Evolutionary conservation across 2,329 filamentous ascomycete species (phyloP).

Genomic region (Epichloe sibirici): DNA sequence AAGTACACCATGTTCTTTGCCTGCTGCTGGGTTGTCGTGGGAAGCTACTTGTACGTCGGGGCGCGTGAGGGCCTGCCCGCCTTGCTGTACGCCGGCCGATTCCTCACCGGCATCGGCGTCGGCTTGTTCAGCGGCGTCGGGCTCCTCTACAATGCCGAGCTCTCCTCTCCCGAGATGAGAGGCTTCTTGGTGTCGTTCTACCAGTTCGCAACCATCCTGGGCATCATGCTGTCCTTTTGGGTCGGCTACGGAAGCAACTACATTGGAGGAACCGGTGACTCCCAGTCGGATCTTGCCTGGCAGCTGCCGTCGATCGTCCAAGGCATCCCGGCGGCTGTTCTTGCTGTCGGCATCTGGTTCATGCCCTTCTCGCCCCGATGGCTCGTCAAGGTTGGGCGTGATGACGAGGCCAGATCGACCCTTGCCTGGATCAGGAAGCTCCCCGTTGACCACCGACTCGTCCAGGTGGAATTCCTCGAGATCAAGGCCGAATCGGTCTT

Average conservation of each 20-base stretch:
- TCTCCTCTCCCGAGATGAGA: conserved; percentile 51
- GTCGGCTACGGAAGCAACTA: conserved; percentile 32
- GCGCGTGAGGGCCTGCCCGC: conserved; percentile 25
- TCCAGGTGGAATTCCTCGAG: conserved; percentile 68
- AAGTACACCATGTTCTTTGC: conserved; percentile 4
- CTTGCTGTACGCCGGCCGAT: conserved; percentile 34
- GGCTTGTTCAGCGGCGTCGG: conserved; percentile 32
- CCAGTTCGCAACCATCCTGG: conserved; percentile 46
- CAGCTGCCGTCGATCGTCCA: conserved; percentile 34
- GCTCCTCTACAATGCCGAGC: conserved; percentile 39
- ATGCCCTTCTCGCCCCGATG: conserved; percentile 72
- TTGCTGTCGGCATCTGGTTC: conserved; percentile 56
- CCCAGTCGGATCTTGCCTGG: conserved; percentile 29
- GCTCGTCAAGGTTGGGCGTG: conserved; percentile 59
- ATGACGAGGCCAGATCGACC: conserved; percentile 46
- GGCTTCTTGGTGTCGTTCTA: conserved; percentile 51
- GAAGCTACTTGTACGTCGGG: conserved; percentile 32
- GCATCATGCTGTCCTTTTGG: conserved; percentile 41
- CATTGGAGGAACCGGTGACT: conserved; percentile 32
- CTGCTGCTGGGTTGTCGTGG: conserved; percentile 24
- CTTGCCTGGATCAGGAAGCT: conserved; percentile 54
- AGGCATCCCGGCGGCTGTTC: conserved; percentile 31
- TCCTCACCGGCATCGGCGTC: conserved; percentile 37
- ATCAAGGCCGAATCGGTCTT: conserved; percentile 71
- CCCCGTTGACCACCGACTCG: conserved; percentile 47